These are phyloP conservation scores for Candida loeiensis DNA, from an alignment of 805 yeast genomes.

Conservation along the genomic window DNA sequence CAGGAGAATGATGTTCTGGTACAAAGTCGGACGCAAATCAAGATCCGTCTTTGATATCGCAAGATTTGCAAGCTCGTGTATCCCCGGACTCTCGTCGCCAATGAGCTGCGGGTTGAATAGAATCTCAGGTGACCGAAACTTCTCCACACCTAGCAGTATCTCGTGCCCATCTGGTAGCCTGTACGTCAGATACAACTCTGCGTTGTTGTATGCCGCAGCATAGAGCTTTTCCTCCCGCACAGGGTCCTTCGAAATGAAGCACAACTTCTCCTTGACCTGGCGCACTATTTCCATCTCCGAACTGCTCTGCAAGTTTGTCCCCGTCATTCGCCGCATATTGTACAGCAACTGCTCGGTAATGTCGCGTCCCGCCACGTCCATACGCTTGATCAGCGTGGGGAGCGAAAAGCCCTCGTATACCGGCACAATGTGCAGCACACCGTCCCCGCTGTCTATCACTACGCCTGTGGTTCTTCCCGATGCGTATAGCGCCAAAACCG, in stretches of 20 bases:
- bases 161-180: slow-evolving; percentile 82
- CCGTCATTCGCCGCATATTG: slow-evolving; percentile 61
- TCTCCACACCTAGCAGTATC: slow-evolving; percentile 61
- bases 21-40: slow-evolving; percentile 68
- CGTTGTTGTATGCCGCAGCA: slow-evolving; percentile 14
- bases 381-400: slow-evolving; percentile 65
- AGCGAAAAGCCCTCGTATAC: slow-evolving; percentile 85
- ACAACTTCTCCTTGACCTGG: slow-evolving; percentile 68
- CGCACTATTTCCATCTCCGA: slow-evolving; percentile 83
- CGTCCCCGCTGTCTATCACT: slow-evolving; percentile 90
- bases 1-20: slow-evolving; percentile 68
- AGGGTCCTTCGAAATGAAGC: slow-evolving; percentile 61
- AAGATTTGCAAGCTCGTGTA: slow-evolving; percentile 61
- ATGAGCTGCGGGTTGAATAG: slow-evolving; percentile 73
- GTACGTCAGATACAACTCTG: slow-evolving; percentile 38
- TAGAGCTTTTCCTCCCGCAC: slow-evolving; percentile 52
- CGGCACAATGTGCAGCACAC: slow-evolving; percentile 84
- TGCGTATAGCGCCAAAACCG: slow-evolving; percentile 81
- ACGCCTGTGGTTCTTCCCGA: slow-evolving; percentile 89
- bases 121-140: slow-evolving; percentile 76
- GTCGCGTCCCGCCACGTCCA: slow-evolving; percentile 85
- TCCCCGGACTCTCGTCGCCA: slow-evolving; percentile 71
- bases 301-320: slow-evolving; percentile 61
- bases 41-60: slow-evolving; percentile 71
- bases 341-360: slow-evolving; percentile 71